phyloP scores from a whole-genome alignment of 495 filamentous ascomycete species.

The Hyaloscypha variabilis region DNA sequence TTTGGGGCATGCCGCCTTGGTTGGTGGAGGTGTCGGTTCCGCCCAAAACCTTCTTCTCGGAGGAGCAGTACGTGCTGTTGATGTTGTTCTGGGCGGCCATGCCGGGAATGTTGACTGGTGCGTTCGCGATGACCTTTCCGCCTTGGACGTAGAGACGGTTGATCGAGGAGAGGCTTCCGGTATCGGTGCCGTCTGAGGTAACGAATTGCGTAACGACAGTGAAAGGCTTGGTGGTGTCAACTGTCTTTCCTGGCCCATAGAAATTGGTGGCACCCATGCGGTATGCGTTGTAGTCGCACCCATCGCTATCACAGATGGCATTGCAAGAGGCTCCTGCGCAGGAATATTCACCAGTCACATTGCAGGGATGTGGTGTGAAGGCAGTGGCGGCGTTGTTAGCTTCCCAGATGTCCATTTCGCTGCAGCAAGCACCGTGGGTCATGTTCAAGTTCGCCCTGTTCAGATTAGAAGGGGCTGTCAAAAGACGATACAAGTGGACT shows the following conservation, averaged over 20 bases:
- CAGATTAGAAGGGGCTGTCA: neutral
- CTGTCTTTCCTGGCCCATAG: conserved; percentile 56
- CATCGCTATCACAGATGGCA: conserved; percentile 73
- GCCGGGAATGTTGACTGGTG: conserved; percentile 48
- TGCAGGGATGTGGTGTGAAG: conserved; percentile 49
- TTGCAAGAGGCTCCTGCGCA: conserved; percentile 28
- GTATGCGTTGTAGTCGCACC: conserved; percentile 74
- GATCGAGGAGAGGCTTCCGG: conserved; percentile 60
- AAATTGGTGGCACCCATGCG: conserved; percentile 57
- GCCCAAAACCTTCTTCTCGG: conserved; percentile 61
- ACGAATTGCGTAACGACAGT: conserved; percentile 74
- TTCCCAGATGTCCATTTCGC: conserved; percentile 73
- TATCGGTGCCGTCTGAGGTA: conserved; percentile 55
- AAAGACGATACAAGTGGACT: conserved; percentile 1
- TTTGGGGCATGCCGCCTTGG: conserved; percentile 58
- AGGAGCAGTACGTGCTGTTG: conserved; percentile 56
- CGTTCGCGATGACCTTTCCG: conserved; percentile 50
- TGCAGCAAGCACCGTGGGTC: conserved; percentile 63
- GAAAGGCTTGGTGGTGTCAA: conserved; percentile 62
- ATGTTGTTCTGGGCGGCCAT: conserved; percentile 57
- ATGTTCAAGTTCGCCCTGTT: conserved; percentile 46
- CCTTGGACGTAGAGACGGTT: conserved; percentile 65
- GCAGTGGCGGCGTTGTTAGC: conserved; percentile 62
- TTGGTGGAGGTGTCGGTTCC: conserved; percentile 54
- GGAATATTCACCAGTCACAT: conserved; percentile 14